A percentile compares a stretch with the other conserved stretches of the same genome.
phyloP scores from a whole-genome alignment of 805 yeast species.

The Wickerhamomyces sydowiorum region DNA sequence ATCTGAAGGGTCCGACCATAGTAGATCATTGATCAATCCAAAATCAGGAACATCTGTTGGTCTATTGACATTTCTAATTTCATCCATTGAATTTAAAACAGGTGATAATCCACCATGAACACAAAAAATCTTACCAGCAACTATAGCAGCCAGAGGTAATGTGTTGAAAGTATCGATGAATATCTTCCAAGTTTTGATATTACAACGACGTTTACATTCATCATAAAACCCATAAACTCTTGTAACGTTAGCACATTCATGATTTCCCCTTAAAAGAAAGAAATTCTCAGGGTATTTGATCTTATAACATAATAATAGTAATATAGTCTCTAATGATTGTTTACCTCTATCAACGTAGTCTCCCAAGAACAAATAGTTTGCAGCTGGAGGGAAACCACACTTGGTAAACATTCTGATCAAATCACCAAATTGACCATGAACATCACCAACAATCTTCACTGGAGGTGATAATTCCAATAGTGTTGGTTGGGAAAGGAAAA shows the following conservation, averaged over 20 bases:
- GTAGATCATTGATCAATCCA: conserved; percentile 69
- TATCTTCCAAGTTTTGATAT: conserved; percentile 87
- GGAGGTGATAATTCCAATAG: conserved; percentile 76
- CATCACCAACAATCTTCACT: conserved; percentile 84
- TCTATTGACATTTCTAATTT: conserved; percentile 64
- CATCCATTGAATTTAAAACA: conserved; percentile 54
- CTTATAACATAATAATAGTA: conserved; percentile 83
- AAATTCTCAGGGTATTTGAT: conserved; percentile 96
- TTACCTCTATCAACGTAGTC: conserved; percentile 98
- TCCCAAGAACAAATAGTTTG: conserved; percentile 89
- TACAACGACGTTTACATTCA: conserved; percentile 93
- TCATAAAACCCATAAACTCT: conserved; percentile 97
- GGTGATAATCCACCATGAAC: conserved; percentile 85
- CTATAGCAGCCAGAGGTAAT: conserved; percentile 91
- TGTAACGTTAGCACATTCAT: conserved; percentile 95
- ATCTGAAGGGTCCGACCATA: conserved; percentile 83
- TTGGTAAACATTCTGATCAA: conserved; percentile 84
- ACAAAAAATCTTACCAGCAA: conserved; percentile 90
- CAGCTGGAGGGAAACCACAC: conserved; percentile 95
- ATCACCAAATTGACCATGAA: conserved; percentile 95
- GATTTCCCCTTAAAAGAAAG: conserved; percentile 89
- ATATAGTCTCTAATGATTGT: conserved; percentile 88
- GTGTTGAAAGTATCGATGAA: conserved; percentile 95
- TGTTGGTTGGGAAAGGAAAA: conserved; percentile 86
- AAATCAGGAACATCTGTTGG: conserved; percentile 84